Percentiles rank a stretch among this genome's conserved stretches.
These are phyloP conservation scores for Colletotrichum siamense DNA, from an alignment of 2,329 filamentous ascomycete genomes.

Conservation along the genomic window DNA sequence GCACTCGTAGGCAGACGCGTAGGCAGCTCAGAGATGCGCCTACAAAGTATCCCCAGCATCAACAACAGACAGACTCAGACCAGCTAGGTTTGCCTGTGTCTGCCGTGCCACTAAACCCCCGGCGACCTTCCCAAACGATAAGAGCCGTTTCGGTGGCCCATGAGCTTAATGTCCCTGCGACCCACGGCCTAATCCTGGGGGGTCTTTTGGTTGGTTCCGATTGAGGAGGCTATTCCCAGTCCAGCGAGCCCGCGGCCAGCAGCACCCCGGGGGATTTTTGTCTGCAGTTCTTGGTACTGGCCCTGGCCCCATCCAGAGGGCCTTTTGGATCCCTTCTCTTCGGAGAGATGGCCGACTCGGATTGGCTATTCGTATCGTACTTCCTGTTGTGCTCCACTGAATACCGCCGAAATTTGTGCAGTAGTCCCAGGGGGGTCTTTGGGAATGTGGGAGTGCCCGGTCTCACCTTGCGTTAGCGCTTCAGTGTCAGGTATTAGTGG, in stretches of 20 bases:
- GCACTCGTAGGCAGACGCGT: not conserved
- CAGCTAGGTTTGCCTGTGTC: not conserved
- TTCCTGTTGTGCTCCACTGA: not conserved
- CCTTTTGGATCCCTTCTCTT: not conserved
- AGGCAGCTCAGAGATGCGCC: not conserved
- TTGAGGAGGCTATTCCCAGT: constrained; percentile 2
- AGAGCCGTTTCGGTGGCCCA: constrained; percentile 15
- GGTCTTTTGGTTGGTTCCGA: constrained; percentile 7
- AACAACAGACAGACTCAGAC: not conserved
- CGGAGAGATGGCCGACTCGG: constrained; percentile 8
- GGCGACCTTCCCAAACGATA: constrained; percentile 15
- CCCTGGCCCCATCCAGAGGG: not conserved
- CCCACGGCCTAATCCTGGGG: not conserved
- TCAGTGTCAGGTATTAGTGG: not conserved
- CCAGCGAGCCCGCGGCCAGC: not conserved
- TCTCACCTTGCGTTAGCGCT: not conserved
- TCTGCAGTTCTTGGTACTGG: constrained; percentile 20
- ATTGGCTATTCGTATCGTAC: not conserved
- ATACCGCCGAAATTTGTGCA: constrained; percentile 19
- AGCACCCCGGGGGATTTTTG: constrained; percentile 22
- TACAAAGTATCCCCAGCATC: not conserved
- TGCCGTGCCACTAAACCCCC: not conserved
- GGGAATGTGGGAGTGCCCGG: not conserved
- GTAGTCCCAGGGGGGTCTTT: not conserved
- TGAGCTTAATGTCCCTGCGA: constrained; percentile 17